Evolutionary conservation across 495 filamentous ascomycete species (phyloP).

Genomic region (Annulohypoxylon nitens): DNA sequence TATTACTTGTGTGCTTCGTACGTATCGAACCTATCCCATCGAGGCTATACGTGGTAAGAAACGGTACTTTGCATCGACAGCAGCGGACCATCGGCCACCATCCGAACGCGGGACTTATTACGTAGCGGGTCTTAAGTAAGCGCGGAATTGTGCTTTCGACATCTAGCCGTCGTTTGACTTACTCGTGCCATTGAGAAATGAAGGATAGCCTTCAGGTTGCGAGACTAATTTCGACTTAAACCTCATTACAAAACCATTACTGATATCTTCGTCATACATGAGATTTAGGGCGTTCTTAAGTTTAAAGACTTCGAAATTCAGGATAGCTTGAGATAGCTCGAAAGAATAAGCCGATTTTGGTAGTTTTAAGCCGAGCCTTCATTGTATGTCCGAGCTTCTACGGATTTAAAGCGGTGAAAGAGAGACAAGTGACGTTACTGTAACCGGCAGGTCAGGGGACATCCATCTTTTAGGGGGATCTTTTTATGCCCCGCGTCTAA

Average conservation of each 20-base stretch:
- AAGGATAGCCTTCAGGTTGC: neutral
- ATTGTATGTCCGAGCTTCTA: neutral
- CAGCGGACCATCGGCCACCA: neutral
- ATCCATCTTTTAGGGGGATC: too few species aligned
- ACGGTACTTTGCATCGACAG: neutral
- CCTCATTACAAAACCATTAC: neutral
- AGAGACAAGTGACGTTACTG: neutral
- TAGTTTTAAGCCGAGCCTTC: constrained; percentile 1
- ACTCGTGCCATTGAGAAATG: neutral
- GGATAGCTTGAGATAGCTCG: too few species aligned
- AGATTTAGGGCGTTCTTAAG: neutral
- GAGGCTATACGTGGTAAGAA: neutral
- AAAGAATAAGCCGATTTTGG: neutral
- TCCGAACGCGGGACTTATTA: neutral
- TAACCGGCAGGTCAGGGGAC: constrained; percentile 3
- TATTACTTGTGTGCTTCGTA: neutral
- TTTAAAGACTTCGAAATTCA: too few species aligned
- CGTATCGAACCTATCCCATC: neutral
- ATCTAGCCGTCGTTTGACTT: neutral
- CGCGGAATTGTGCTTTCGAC: neutral
- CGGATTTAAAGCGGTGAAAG: constrained; percentile 23
- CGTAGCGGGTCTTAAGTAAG: neutral
- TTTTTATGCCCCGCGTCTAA: constrained; percentile 32
- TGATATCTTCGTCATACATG: neutral
- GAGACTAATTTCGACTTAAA: neutral